A percentile compares a stretch with the other conserved stretches of the same genome.
Conservation (phyloP, 1,139 yeast genomes). For the Lodderomyces beijingensis region DNA sequence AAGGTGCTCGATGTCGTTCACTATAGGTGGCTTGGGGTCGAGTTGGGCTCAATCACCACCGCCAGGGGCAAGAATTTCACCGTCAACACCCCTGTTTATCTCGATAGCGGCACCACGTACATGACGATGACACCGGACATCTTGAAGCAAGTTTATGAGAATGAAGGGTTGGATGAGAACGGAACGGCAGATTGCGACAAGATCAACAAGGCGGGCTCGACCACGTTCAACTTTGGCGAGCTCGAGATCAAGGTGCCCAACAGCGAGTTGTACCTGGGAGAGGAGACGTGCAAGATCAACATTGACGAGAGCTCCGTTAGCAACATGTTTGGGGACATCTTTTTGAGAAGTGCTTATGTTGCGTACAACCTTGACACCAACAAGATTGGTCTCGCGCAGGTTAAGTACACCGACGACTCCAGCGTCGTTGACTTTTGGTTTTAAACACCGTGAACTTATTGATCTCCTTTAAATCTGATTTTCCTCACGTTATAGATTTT, state of each 20-base stretch:
- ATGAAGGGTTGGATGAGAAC: slow-evolving; percentile 15
- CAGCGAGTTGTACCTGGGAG: neutral
- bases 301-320: neutral
- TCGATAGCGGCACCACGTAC: slow-evolving; percentile 42
- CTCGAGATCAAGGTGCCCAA: slow-evolving; percentile 5
- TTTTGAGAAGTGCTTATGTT: slow-evolving; percentile 39
- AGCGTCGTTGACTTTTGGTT: slow-evolving; percentile 8
- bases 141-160: slow-evolving; percentile 15
- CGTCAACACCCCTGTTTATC: slow-evolving; percentile 18
- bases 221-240: slow-evolving; percentile 5
- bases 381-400: slow-evolving; percentile 8
- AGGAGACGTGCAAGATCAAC: slow-evolving; percentile 3
- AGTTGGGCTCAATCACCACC: slow-evolving; percentile 8
- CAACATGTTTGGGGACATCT: slow-evolving; percentile 31
- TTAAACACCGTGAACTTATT: too few relatives aligned
- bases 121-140: slow-evolving; percentile 22
- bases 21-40: slow-evolving; percentile 8
- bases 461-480: too few relatives aligned
- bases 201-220: slow-evolving; percentile 12
- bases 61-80: slow-evolving; percentile 10
- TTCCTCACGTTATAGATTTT: too few relatives aligned
- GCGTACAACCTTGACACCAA: slow-evolving; percentile 20
- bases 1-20: slow-evolving; percentile 15
- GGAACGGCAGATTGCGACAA: slow-evolving; percentile 18
- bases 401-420: slow-evolving; percentile 2